Conservation (phyloP, 306 rosid genomes). For the Urtica urens region DNA sequence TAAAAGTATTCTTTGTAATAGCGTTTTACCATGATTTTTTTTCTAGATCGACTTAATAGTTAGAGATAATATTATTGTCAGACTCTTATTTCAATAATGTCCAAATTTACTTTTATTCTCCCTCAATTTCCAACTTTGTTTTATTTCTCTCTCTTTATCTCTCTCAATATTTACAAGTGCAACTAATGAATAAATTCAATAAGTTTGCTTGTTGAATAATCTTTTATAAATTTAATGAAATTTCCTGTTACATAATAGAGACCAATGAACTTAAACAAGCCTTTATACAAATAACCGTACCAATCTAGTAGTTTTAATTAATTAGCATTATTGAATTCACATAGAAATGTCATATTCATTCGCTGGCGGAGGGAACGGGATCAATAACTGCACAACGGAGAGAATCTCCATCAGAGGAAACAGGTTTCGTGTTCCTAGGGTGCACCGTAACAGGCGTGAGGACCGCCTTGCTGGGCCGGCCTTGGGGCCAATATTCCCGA, state of each 20-base stretch:
- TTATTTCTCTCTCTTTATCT: too few relatives aligned
- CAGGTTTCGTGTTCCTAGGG: conserved; percentile 15
- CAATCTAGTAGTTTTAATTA: background rate
- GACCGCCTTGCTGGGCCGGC: conserved; percentile 11
- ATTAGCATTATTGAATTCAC: background rate
- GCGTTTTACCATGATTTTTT: too few relatives aligned
- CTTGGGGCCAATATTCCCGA: conserved; percentile 20
- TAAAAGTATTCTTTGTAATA: too few relatives aligned
- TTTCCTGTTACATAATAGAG: background rate
- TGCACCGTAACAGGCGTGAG: conserved; percentile 14
- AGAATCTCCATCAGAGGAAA: background rate
- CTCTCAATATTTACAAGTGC: too few relatives aligned
- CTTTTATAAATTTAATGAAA: background rate
- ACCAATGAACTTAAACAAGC: background rate
- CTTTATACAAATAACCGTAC: too few relatives aligned
- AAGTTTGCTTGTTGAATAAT: background rate
- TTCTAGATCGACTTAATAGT: too few relatives aligned
- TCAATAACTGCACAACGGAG: conserved; percentile 20
- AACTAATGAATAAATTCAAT: background rate
- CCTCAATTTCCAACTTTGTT: too few relatives aligned
- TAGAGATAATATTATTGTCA: too few relatives aligned
- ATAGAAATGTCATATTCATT: conserved; percentile 23
- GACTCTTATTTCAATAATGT: too few relatives aligned
- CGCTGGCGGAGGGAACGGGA: conserved; percentile 7
- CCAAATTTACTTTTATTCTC: too few relatives aligned